Evolutionary conservation across 495 filamentous ascomycete species (phyloP).

Genomic region (Pseudevernia furfuracea): DNA sequence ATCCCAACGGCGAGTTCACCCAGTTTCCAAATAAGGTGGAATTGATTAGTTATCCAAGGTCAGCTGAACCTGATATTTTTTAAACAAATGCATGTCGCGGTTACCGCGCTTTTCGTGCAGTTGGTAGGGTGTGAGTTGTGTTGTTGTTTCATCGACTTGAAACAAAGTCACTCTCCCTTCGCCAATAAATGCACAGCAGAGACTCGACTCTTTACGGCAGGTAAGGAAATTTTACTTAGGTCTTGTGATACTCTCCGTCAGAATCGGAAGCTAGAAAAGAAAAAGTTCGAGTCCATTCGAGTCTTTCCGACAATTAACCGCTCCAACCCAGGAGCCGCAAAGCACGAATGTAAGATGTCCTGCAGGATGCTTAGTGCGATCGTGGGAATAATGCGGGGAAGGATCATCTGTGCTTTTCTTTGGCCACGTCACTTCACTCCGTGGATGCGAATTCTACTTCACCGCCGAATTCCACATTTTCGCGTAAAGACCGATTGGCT

Average conservation of each 20-base stretch:
- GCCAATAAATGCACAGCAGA: not conserved
- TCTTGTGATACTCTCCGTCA: not conserved
- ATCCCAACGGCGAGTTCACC: too few species aligned
- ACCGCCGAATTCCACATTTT: not conserved
- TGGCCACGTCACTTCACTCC: conserved; percentile 5
- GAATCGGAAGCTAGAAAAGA: not conserved
- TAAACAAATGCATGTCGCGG: not conserved
- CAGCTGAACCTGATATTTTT: too few species aligned
- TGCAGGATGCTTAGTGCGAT: not conserved
- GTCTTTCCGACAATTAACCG: not conserved
- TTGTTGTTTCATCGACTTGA: not conserved
- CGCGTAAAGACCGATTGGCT: not conserved
- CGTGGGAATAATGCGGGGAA: conserved; percentile 2
- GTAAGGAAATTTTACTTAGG: not conserved
- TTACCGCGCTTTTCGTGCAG: not conserved
- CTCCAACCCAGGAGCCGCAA: not conserved
- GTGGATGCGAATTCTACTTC: not conserved
- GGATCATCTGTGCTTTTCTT: not conserved
- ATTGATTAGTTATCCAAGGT: too few species aligned
- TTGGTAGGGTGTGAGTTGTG: not conserved
- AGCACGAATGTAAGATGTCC: not conserved
- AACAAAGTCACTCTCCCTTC: not conserved
- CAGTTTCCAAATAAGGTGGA: too few species aligned
- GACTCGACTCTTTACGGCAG: not conserved
- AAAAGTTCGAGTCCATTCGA: not conserved